Base-by-base conservation (phyloP, 2,329 filamentous ascomycete genomes). In the Purpureocillium takamizusanense region DNA sequence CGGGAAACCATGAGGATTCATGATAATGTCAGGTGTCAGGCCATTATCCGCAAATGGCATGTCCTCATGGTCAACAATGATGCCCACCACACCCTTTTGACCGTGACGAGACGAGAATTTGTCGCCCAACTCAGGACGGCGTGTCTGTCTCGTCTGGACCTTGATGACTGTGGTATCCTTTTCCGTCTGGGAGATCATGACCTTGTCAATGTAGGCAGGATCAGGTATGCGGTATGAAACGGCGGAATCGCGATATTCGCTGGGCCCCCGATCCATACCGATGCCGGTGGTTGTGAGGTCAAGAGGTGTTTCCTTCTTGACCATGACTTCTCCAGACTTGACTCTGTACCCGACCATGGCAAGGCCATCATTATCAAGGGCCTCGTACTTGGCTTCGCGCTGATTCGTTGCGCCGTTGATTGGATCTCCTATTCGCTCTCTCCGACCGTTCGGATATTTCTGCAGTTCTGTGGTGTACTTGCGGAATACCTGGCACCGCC, bases 1-100 rank as follows among this genome's bases (percentile, higher is more conserved):
- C 2, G 92, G 92, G 73, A 98, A 98, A 80, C 92, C 92, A 66
- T 98, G 92, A 1, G 94, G 92, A 69, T 98, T 98, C 92, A 98
- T 98, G 76, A 98, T 98, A 49, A 98, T 95, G 62, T 98, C 92
- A 0, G 92, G 92, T n/a, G 81, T 83, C 48, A 98, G 78, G 2
- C 92, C 94, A 37, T 74, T 70, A 62, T 98, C 92, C 28, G 84
- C 84, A 66, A 98, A 98, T 0, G 92, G 92, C 79, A 98, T 84
- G 57, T 98, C 92, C 56, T 92, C 88, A 63, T 97, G 90, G 45
- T 95, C 86, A 14, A 90, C 88, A 42, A 98, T 95, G 51, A 97
- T 90, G 40, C 92, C 92, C 2, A 94, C 88, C 15, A 97, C 92
- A 67, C 92, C 92, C 62, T 98, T 98, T 56, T 98, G 92, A 15